Percentiles rank a stretch among this genome's conserved stretches.
Evolutionary conservation across 2,329 filamentous ascomycete species (phyloP).

Genomic region (Fusarium sp.): DNA sequence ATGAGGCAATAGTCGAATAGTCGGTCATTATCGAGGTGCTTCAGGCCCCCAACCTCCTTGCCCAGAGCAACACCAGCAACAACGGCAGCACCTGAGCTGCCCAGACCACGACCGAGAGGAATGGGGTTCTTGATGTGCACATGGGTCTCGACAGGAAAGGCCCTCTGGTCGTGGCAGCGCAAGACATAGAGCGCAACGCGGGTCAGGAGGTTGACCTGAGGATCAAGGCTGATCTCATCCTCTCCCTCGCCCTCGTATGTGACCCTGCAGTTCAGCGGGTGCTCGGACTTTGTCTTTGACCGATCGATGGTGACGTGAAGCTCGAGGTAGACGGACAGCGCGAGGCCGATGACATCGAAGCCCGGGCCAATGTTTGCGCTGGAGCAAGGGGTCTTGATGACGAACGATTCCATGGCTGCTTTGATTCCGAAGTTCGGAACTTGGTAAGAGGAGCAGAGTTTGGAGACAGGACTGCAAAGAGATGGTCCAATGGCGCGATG

Average conservation of each 20-base stretch:
- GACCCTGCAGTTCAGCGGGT: conserved; percentile 84
- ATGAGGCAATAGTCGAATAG: conserved; percentile 97
- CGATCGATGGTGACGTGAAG: conserved; percentile 80
- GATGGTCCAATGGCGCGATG: conserved; percentile 32
- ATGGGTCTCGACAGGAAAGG: conserved; percentile 85
- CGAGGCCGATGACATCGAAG: conserved; percentile 97
- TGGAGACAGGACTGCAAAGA: conserved; percentile 11
- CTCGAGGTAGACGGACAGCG: conserved; percentile 93
- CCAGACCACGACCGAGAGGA: conserved; percentile 88
- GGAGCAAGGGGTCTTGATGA: conserved; percentile 87
- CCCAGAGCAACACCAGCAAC: conserved; percentile 94
- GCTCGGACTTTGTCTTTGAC: conserved; percentile 59
- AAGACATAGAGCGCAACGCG: conserved; percentile 94
- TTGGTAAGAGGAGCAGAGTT: conserved; percentile 12
- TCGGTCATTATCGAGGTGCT: conserved; percentile 76
- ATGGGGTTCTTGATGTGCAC: conserved; percentile 97
- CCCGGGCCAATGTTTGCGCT: conserved; percentile 98
- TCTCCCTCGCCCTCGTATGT: conserved; percentile 88
- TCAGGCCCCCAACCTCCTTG: conserved; percentile 84
- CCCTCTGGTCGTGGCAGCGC: conserved; percentile 85
- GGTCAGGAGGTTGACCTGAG: conserved; percentile 91
- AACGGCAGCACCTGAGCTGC: conserved; percentile 94
- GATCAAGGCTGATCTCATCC: conserved; percentile 81
- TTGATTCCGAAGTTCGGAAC: conserved; percentile 18
- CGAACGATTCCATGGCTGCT: conserved; percentile 65